Evolutionary conservation across 73 alveolate species (phyloP), one percentile per base, ranked within the genome.

Genomic region (Blepharisma stoltei): DNA sequence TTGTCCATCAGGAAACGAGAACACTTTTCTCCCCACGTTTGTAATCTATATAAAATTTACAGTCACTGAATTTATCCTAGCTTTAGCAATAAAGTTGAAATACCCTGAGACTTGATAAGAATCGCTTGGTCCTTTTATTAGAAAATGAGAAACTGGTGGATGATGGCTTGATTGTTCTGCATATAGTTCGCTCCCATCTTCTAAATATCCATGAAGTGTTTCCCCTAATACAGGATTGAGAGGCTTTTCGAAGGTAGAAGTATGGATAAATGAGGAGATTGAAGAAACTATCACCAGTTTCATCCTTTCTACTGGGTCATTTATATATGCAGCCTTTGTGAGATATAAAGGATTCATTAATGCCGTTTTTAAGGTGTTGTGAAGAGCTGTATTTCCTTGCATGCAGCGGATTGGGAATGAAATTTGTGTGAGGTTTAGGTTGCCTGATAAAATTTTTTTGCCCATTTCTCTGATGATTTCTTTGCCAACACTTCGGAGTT

Each of bases 181-280:
- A 85, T 93, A 96, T 6, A 96, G 54, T 87, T 87, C 83, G 0
- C 98, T 91, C 7, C 98, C 98, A 89, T 96, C 98, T 46, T 93
- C 91, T 76, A 90, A 94, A 14, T 83, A 86, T 0, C 97, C 99
- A 80, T 96, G 95, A 70, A 91, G 93, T 4, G 99, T 96, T 83
- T 96, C 99, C 54, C 99, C 99, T 38, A 96, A 70, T 52, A 88
- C 92, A 0, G 99, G 99, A 85, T 96, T 96, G 67, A 96, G 90
- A 5, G 99, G 99, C 54, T 96, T 96, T 1, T 71, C 77, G 38
- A 81, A 84, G 6, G 86, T 80, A 21, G 78, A 77, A 9, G 83
- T 81, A 43, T 85, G 77, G 54, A 80, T 77, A 71, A 86, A 76
- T 32, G 83, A 68, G 6, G 86, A 37, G 6, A 92, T 38, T 9